Base-by-base conservation (phyloP, 768 basidiomycete genomes). In the Rhodotorula kratochvilovae region DNA sequence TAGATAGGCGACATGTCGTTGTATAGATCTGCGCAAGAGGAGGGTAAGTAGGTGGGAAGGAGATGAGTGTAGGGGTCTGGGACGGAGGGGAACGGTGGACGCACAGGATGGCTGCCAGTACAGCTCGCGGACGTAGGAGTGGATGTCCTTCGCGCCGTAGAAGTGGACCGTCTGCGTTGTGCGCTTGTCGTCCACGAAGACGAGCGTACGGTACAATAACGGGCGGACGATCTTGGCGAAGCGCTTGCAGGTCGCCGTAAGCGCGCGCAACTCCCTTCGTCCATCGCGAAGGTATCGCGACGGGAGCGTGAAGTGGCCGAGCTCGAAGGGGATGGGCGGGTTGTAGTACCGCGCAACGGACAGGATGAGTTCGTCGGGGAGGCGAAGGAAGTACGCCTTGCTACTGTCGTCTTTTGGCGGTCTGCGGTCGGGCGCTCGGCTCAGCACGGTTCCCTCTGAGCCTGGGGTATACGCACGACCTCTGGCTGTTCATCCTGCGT, bases 1-100 rank as follows among this genome's bases (percentile, higher is more conserved):
- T 66, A 71, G n/a, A 71, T 25, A 8, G 70, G 70, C 29, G 64
- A 66, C 33, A 65, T 61, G 60, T 71, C 70, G 60, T 71, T 71
- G 60, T 71, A 71, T 31, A 65, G 61, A 27, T 71, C 64, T 46
- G 59, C n/a, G 8, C 50, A n/a, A n/a, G n/a, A n/a, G n/a, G n/a
- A n/a, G n/a, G n/a, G n/a, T n/a, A n/a, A n/a, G n/a, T n/a, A n/a
- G n/a, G n/a, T n/a, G n/a, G n/a, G n/a, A n/a, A n/a, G 42, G 10
- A 3, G 10, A 43, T 13, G 43, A 43, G 43, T 13, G 43, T 13
- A 43, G 13, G 6, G 43, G 2, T 16, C 8, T 16, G 8, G 36
- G 50, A 39, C 4, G 36, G 46, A 48, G 3, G 45, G 48, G 25
- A 23, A 16, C 48, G 36, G 12, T 15, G 23, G 7, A 60, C 50